phyloP scores from a whole-genome alignment of 371 early-diverging fungal species.

The Lichtheimia ornata region DNA sequence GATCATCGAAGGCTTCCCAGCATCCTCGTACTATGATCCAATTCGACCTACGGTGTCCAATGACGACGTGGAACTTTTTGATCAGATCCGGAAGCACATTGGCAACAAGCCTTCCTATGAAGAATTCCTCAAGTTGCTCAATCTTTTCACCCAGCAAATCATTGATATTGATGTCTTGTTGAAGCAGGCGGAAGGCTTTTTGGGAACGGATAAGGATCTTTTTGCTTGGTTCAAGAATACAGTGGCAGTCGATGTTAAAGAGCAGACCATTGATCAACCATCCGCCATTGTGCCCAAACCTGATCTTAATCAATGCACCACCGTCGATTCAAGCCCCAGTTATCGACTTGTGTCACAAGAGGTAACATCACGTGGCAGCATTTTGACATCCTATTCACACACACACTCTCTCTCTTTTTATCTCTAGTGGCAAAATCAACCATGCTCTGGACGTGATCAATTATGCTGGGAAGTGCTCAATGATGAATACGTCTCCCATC shows the following conservation, averaged over 20 bases:
- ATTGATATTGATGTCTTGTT: conserved; percentile 84
- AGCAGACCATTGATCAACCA: conserved; percentile 46
- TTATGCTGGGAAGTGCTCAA: conserved; percentile 94
- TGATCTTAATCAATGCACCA: conserved; percentile 59
- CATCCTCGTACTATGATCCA: conserved; percentile 22
- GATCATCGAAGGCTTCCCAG: neutral
- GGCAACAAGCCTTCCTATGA: conserved; percentile 86
- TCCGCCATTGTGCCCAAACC: conserved; percentile 49
- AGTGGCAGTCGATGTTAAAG: conserved; percentile 86
- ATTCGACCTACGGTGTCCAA: conserved; percentile 38
- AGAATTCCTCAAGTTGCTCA: conserved; percentile 97
- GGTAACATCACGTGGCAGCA: conserved; percentile 38
- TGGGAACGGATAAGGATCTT: conserved; percentile 76
- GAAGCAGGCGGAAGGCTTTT: conserved; percentile 81
- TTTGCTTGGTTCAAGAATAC: conserved; percentile 94
- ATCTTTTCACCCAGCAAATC: conserved; percentile 95
- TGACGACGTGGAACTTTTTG: conserved; percentile 93
- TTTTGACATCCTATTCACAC: neutral
- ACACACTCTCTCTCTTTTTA: neutral
- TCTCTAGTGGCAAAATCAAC: conserved; percentile 51
- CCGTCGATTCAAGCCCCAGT: conserved; percentile 63
- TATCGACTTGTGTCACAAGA: conserved; percentile 73
- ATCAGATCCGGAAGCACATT: conserved; percentile 83
- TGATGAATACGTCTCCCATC: conserved; percentile 94
- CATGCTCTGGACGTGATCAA: conserved; percentile 89